Conservation (phyloP, 2,329 filamentous ascomycete genomes). For the Aspergillus sp. region DNA sequence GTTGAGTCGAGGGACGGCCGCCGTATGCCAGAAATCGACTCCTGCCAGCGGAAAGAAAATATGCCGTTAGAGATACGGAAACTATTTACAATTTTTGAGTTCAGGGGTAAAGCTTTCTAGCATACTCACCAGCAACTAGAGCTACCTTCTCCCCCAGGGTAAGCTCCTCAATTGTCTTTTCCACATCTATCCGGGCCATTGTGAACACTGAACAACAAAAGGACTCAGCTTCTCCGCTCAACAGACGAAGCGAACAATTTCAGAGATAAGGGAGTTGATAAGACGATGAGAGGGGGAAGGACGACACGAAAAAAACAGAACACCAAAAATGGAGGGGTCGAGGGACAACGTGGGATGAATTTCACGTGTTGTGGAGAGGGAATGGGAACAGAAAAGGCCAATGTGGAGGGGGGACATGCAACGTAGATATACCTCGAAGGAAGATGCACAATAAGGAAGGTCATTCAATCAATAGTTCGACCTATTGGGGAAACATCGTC, state of each 20-base stretch:
- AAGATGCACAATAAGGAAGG: neutral
- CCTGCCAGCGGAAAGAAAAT: conserved; percentile 19
- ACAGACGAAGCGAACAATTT: neutral
- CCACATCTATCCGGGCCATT: conserved; percentile 39
- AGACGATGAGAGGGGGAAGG: neutral
- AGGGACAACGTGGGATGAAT: neutral
- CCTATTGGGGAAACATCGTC: neutral
- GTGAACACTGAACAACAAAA: conserved; percentile 4
- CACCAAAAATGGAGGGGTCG: neutral
- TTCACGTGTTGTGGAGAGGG: neutral
- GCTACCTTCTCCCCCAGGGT: conserved; percentile 60
- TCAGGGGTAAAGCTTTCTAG: neutral
- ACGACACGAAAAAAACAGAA: neutral
- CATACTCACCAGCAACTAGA: conserved; percentile 34
- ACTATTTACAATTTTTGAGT: neutral
- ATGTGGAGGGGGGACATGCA: neutral
- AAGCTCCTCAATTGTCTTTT: conserved; percentile 54
- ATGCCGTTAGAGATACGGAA: no score
- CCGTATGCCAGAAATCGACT: conserved; percentile 68
- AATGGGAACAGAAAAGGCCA: neutral
- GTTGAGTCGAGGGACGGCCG: conserved; percentile 60
- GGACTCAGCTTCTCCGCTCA: neutral
- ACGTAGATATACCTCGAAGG: neutral
- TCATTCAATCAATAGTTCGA: neutral
- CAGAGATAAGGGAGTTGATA: neutral